These are phyloP conservation scores for Cordia subcordata DNA, from an alignment of 257 asterid species.

Conservation along the genomic window DNA sequence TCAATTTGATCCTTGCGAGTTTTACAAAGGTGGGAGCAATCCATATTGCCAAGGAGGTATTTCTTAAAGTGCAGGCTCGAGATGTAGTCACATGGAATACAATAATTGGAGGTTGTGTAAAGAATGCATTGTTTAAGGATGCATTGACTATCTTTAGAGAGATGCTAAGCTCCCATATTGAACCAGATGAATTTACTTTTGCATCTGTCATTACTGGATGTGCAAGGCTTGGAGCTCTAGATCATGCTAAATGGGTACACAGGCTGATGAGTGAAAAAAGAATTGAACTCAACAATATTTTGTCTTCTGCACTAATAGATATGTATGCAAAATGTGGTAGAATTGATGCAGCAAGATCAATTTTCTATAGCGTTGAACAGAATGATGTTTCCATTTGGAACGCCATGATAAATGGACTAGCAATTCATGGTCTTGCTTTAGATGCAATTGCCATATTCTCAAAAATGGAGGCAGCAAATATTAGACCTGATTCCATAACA, in stretches of 20 bases:
- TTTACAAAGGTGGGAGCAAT: conserved; percentile 52
- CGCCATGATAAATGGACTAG: conserved; percentile 68
- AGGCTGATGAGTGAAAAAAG: conserved; percentile 47
- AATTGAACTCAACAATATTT: conserved; percentile 48
- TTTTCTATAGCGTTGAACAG: conserved; percentile 35
- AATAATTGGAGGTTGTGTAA: conserved; percentile 60
- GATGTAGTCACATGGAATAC: conserved; percentile 85
- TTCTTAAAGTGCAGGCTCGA: conserved; percentile 35
- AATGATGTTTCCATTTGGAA: conserved; percentile 63
- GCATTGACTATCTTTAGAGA: conserved; percentile 49
- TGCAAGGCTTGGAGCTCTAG: conserved; percentile 65
- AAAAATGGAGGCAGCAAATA: conserved; percentile 36
- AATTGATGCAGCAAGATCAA: conserved; percentile 49
- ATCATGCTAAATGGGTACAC: conserved; percentile 71
- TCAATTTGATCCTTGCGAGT: conserved; percentile 49
- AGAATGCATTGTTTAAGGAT: conserved; percentile 38
- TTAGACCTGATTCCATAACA: conserved; percentile 57
- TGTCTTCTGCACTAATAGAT: conserved; percentile 70
- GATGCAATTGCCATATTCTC: conserved; percentile 52
- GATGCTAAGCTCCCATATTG: conserved; percentile 40
- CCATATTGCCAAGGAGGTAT: conserved; percentile 48
- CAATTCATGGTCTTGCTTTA: conserved; percentile 61
- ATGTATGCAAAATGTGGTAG: conserved; percentile 85
- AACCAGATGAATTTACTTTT: conserved; percentile 69
- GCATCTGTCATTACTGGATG: conserved; percentile 62